Evolutionary conservation across 2,329 filamentous ascomycete genomes (phyloP), one percentile per base, ranked within the genome.

Genomic region (Pseudofabraea citricarpa): DNA sequence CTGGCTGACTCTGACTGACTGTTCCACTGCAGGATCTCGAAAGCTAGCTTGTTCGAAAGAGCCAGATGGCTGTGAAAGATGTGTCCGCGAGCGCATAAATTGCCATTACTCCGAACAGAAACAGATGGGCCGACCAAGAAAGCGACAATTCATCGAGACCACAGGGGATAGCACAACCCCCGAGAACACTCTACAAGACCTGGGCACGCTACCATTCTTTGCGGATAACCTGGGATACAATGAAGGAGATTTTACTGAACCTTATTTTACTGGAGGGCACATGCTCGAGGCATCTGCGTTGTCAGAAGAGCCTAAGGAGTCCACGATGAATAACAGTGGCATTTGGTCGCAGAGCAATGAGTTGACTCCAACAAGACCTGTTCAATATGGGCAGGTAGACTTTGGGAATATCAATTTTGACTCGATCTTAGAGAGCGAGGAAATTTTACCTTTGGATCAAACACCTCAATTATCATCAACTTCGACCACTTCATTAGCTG

Each of bases 11-110:
- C 57, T 62, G 45, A 46, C 41, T 43, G n/a, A n/a, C n/a, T n/a
- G n/a, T n/a, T n/a, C n/a, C n/a, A n/a, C n/a, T n/a, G n/a, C 47
- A 84, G 80, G 81, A 54, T 66, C 69, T 19, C 73, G 80, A 41
- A 85, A 85, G 57, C 72, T 84, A 36, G 79, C 79, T 36, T 85
- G 81, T 60, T 74, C 77, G 31, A 84, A 84, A 55, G 77, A 83
- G 52, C 58, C 67, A 2, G 70, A 74, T 41, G 78, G 79, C 44
- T 85, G 81, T 58, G 63, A 69, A 6, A 72, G 81, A 44, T 85
- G 81, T 56, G 68, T 64, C 43, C 70, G 69, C 44, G 80, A 84
- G 52, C 70, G 68, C 45, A 72, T 82, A 32, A 43, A 47, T 32
- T 85, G 81, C 55, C 68, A 77, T 50, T 85, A 83, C 62, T 83